These are phyloP conservation scores for Mucor sp. DNA, from an alignment of 371 early-diverging fungal genomes.

Conservation along the genomic window DNA sequence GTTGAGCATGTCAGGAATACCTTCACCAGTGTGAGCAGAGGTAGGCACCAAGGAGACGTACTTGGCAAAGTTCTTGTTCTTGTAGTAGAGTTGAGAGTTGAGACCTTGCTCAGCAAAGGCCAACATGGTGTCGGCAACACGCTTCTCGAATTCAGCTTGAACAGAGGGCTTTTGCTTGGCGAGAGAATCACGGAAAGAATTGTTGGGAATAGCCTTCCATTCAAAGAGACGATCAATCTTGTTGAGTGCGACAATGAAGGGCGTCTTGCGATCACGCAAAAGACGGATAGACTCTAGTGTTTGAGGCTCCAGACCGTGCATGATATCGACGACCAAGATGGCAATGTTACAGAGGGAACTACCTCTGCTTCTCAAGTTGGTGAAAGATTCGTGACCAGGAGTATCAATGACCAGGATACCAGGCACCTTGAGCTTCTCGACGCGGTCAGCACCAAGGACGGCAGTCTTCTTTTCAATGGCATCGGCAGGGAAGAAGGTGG, in stretches of 20 bases:
- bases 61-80: slow-evolving; percentile 95
- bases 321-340: slow-evolving; percentile 99
- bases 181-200: slow-evolving; percentile 82
- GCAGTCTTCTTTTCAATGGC: slow-evolving; percentile 93
- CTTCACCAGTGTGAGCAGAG: slow-evolving; percentile 99
- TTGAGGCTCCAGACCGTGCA: slow-evolving; percentile 99
- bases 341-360: slow-evolving; percentile 99
- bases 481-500: slow-evolving; percentile 99
- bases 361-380: slow-evolving; percentile 98
- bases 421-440: slow-evolving; percentile 82
- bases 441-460: slow-evolving; percentile 56
- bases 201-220: slow-evolving; percentile 91
- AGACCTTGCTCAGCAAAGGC: slow-evolving; percentile 98
- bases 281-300: slow-evolving; percentile 98
- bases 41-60: slow-evolving; percentile 99
- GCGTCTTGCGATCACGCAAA: slow-evolving; percentile 95
- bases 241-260: slow-evolving; percentile 99
- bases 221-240: slow-evolving; percentile 99
- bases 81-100: slow-evolving; percentile 94
- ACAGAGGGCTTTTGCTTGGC: slow-evolving; percentile 80
- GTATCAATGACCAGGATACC: slow-evolving; percentile 99
- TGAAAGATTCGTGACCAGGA: slow-evolving; percentile 99
- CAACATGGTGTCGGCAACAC: slow-evolving; percentile 80
- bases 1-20: slow-evolving; percentile 98
- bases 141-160: slow-evolving; percentile 88